Percentiles rank a stretch among this genome's conserved stretches.
Evolutionary conservation across 495 filamentous ascomycete genomes (phyloP).

Genomic region (Recurvomyces mirabilis): DNA sequence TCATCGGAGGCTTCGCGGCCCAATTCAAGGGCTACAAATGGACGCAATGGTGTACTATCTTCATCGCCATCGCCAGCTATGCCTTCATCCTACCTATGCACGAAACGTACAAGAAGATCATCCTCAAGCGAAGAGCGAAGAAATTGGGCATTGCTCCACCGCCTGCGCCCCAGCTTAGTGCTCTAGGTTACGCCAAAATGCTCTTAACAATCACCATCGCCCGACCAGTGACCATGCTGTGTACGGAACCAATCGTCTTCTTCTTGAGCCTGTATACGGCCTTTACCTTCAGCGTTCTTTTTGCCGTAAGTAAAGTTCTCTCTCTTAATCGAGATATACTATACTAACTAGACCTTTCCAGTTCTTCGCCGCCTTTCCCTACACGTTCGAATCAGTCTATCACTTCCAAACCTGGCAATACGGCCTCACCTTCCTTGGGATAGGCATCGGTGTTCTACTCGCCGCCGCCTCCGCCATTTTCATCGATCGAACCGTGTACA

Average conservation of each 20-base stretch:
- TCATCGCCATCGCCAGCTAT: conserved; percentile 26
- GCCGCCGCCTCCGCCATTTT: conserved; percentile 34
- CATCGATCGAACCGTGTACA: conserved; percentile 28
- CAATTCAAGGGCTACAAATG: conserved; percentile 30
- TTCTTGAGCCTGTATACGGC: conserved; percentile 41
- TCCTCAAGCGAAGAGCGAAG: conserved; percentile 29
- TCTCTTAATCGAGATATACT: too few relatives aligned
- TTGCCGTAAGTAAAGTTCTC: too few relatives aligned
- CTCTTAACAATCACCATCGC: conserved; percentile 30
- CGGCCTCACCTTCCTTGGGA: conserved; percentile 42
- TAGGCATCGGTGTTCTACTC: conserved; percentile 34
- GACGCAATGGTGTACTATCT: conserved; percentile 33
- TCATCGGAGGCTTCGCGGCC: conserved; percentile 36
- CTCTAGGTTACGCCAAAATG: conserved; percentile 23
- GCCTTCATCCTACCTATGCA: conserved; percentile 27
- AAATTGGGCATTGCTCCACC: conserved; percentile 19
- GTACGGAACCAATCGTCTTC: conserved; percentile 40
- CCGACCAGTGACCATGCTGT: conserved; percentile 30
- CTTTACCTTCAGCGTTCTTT: conserved; percentile 42
- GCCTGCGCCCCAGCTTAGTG: conserved; percentile 16
- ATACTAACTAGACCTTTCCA: too few relatives aligned
- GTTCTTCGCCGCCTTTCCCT: conserved; percentile 48
- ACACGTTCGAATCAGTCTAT: conserved; percentile 39
- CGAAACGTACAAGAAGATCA: conserved; percentile 30
- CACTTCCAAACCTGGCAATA: conserved; percentile 38